phyloP scores from a whole-genome alignment of 192 early-diverging fungal genomes.

The Dissophora ornata region DNA sequence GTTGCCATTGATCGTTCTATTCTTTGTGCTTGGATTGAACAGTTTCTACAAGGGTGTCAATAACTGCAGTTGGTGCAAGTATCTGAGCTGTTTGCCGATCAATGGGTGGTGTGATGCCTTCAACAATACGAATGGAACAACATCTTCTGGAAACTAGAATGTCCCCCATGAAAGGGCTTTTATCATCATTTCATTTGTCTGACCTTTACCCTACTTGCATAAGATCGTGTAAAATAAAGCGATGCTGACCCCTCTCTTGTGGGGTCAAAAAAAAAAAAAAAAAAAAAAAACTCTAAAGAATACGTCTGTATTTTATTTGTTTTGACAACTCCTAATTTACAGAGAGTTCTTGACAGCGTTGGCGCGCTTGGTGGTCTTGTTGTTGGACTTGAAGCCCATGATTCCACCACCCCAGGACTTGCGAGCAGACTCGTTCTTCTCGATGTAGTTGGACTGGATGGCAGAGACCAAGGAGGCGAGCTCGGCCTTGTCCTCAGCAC shows the following conservation, averaged over 20 bases:
- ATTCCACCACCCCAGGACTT: slow-evolving; percentile 98
- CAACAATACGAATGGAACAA: too few species aligned
- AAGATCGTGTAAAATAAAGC: too few species aligned
- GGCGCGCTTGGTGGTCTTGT: slow-evolving; percentile 83
- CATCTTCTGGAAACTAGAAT: too few species aligned
- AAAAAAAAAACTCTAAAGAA: too few species aligned
- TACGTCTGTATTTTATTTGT: too few species aligned
- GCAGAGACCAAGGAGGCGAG: slow-evolving; percentile 88
- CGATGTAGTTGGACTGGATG: slow-evolving; percentile 96
- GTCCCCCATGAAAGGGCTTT: too few species aligned
- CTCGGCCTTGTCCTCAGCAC: slow-evolving; percentile 94
- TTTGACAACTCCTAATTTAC: too few species aligned
- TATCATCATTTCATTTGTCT: too few species aligned
- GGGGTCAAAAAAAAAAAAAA: too few species aligned
- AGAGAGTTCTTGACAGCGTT: slow-evolving; percentile 61
- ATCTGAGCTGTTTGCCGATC: slow-evolving; percentile 63
- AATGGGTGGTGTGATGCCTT: slow-evolving; percentile 65
- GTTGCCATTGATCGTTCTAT: slow-evolving; percentile 50
- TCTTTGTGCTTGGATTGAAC: slow-evolving; percentile 56
- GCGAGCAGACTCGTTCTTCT: slow-evolving; percentile 93
- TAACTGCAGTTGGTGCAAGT: slow-evolving; percentile 71
- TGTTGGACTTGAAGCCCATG: slow-evolving; percentile 93
- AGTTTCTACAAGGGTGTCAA: slow-evolving; percentile 62
- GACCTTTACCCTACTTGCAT: too few species aligned
- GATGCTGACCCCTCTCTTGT: too few species aligned